A percentile compares a stretch with the other conserved stretches of the same genome.
Conservation (phyloP, 805 yeast genomes). For the Brettanomyces naardenensis region DNA sequence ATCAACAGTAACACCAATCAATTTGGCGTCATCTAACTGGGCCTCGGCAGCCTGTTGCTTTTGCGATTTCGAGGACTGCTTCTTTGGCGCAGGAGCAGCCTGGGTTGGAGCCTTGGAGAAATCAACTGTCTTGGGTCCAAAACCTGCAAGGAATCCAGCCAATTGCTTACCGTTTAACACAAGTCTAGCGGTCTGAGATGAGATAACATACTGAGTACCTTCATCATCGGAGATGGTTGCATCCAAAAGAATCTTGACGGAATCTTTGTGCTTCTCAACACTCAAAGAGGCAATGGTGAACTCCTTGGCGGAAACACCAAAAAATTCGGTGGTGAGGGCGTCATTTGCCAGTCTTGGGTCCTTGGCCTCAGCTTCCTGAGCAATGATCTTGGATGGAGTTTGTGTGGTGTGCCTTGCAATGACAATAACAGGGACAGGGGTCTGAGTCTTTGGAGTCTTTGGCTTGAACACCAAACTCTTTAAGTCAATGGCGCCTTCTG, state of each 20-base stretch:
- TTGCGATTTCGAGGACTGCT: slow-evolving; percentile 8
- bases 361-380: slow-evolving; percentile 61
- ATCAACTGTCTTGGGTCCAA: slow-evolving; percentile 48
- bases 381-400: slow-evolving; percentile 61
- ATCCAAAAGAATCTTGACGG: slow-evolving; percentile 55
- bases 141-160: slow-evolving; percentile 40
- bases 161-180: slow-evolving; percentile 39
- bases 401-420: slow-evolving; percentile 65
- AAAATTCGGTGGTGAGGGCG: slow-evolving; percentile 62
- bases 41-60: slow-evolving; percentile 30
- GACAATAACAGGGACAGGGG: slow-evolving; percentile 73
- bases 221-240: slow-evolving; percentile 35
- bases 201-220: slow-evolving; percentile 31
- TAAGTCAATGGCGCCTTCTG: slow-evolving; percentile 45
- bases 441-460: slow-evolving; percentile 75
- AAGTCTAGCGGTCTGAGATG: slow-evolving; percentile 47
- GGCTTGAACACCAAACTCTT: slow-evolving; percentile 86
- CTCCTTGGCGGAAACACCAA: slow-evolving; percentile 49
- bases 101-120: slow-evolving; percentile 37
- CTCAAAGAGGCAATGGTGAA: slow-evolving; percentile 47
- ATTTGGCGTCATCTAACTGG: slow-evolving; percentile 73
- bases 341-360: slow-evolving; percentile 87
- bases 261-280: slow-evolving; percentile 40
- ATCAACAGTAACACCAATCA: slow-evolving; percentile 94
- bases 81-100: slow-evolving; percentile 27